These are phyloP conservation scores for Myriosclerotinia curreyana DNA, from an alignment of 2,329 filamentous ascomycete genomes.

Conservation along the genomic window DNA sequence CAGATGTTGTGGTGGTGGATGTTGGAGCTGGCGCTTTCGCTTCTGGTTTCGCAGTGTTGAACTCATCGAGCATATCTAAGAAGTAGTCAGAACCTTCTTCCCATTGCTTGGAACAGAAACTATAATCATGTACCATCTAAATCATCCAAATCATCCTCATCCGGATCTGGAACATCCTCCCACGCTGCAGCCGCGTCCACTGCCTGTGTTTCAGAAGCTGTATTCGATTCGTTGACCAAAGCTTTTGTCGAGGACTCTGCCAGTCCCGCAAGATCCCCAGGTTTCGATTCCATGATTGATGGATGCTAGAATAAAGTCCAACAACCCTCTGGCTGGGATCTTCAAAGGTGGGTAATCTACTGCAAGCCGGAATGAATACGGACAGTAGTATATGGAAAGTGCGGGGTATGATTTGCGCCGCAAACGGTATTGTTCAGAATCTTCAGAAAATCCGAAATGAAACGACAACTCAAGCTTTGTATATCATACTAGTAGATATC, in stretches of 20 bases:
- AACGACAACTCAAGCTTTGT: neutral
- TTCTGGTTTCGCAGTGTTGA: conserved; percentile 63
- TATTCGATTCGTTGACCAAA: conserved; percentile 25
- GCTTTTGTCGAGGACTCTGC: conserved; percentile 25
- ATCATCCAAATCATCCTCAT: conserved; percentile 89
- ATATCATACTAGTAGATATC: neutral
- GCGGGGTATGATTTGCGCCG: conserved; percentile 20
- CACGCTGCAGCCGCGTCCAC: conserved; percentile 23
- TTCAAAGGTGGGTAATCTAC: conserved; percentile 16
- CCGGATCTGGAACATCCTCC: conserved; percentile 75
- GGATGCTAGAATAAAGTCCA: conserved; percentile 8
- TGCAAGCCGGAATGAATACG: conserved; percentile 14
- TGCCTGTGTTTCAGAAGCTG: conserved; percentile 18
- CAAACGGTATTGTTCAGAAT: conserved; percentile 8
- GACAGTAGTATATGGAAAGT: conserved; percentile 16
- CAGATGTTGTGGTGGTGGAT: conserved; percentile 33
- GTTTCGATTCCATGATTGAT: conserved; percentile 32
- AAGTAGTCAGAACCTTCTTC: conserved; percentile 3
- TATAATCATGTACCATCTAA: conserved; percentile 65
- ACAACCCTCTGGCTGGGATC: conserved; percentile 16
- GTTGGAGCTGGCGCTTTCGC: conserved; percentile 40
- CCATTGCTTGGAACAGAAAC: neutral
- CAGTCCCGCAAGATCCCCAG: conserved; percentile 28
- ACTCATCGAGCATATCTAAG: conserved; percentile 88
- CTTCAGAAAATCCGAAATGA: neutral